phyloP scores from a whole-genome alignment of 768 basidiomycete genomes.

The Peribolospora baueri region DNA sequence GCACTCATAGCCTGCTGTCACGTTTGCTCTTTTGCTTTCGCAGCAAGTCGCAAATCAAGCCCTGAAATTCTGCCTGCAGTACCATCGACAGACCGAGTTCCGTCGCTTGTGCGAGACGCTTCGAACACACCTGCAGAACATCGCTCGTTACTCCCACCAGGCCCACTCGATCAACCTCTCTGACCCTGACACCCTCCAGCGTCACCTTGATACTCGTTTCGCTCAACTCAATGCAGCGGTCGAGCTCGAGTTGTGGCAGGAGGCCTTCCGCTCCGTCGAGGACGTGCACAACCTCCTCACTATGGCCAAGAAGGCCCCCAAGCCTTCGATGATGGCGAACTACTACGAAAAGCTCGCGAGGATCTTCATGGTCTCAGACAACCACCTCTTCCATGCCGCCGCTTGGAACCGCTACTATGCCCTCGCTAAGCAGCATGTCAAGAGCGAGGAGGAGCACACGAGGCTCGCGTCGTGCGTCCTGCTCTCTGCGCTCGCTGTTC shows the following conservation, averaged over 20 bases:
- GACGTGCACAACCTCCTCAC: constrained; percentile 89
- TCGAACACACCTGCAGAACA: constrained; percentile 76
- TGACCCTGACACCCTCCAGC: constrained; percentile 80
- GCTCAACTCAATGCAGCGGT: constrained; percentile 89
- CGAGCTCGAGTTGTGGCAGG: constrained; percentile 96
- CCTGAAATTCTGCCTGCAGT: constrained; percentile 82
- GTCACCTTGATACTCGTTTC: constrained; percentile 89
- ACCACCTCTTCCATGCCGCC: constrained; percentile 84
- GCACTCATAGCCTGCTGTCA: not conserved
- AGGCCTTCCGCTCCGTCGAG: constrained; percentile 92
- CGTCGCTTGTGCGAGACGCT: constrained; percentile 88
- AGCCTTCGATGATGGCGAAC: constrained; percentile 90
- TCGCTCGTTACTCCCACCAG: constrained; percentile 85
- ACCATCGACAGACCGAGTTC: constrained; percentile 89
- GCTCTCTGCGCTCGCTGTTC: constrained; percentile 76
- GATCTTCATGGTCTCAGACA: constrained; percentile 87
- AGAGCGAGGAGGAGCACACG: constrained; percentile 49
- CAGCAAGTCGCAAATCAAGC: constrained; percentile 92
- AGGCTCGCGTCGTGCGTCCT: constrained; percentile 74
- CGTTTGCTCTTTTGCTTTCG: not conserved
- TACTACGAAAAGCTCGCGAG: constrained; percentile 95
- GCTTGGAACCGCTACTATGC: constrained; percentile 64
- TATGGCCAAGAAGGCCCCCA: constrained; percentile 75
- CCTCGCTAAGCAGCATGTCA: constrained; percentile 37
- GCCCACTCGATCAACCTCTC: constrained; percentile 83